These are phyloP conservation scores for Penicillium soppii DNA, from an alignment of 495 filamentous ascomycete species.

Conservation along the genomic window DNA sequence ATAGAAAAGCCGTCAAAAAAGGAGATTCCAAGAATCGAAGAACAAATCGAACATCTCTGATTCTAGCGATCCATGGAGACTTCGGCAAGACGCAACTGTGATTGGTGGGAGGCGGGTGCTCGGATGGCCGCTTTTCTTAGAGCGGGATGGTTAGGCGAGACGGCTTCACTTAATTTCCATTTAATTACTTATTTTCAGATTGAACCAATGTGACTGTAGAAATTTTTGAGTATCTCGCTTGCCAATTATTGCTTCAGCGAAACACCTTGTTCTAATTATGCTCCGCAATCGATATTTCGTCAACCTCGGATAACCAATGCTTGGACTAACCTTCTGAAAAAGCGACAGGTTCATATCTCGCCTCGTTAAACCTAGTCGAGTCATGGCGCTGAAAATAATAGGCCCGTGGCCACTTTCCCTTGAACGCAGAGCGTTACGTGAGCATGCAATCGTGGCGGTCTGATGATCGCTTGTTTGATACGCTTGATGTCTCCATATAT, in stretches of 20 bases:
- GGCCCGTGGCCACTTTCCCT: constrained; percentile 10
- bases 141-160: constrained; percentile 46
- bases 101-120: constrained; percentile 33
- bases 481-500: background rate
- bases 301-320: constrained; percentile 3
- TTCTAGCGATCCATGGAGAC: constrained; percentile 7
- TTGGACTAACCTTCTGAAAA: background rate
- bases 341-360: constrained; percentile 16
- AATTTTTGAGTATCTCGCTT: background rate
- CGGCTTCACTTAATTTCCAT: constrained; percentile 13
- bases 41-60: constrained; percentile 1
- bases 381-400: constrained; percentile 6
- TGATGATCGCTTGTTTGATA: constrained; percentile 11
- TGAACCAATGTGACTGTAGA: background rate
- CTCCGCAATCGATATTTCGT: background rate
- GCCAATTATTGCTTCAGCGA: background rate
- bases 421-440: constrained; percentile 11
- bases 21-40: background rate
- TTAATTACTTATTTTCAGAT: background rate
- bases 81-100: constrained; percentile 39
- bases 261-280: background rate
- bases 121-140: constrained; percentile 36
- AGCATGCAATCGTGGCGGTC: constrained; percentile 15
- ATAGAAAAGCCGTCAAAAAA: background rate
- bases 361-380: constrained; percentile 20